phyloP scores from a whole-genome alignment of 106 monocot species.

The Dendrobium chrysotoxum region DNA sequence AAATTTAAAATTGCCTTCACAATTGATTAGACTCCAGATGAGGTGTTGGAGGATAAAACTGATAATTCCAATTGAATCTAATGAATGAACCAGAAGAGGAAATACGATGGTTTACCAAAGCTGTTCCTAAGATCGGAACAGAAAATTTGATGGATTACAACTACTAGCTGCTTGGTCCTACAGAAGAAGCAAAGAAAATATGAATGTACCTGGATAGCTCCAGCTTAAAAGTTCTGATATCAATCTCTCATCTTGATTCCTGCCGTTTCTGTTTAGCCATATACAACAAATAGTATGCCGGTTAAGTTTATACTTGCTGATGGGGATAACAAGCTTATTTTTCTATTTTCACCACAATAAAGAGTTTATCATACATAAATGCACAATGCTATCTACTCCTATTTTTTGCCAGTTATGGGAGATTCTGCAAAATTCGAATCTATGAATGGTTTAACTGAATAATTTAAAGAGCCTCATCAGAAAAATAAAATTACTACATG shows the following conservation, averaged over 20 bases:
- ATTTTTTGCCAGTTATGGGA: background rate
- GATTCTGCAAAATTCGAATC: background rate
- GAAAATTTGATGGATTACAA: background rate
- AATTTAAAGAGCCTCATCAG: background rate
- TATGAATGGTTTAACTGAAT: background rate
- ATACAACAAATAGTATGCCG: background rate
- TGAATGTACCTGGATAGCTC: background rate
- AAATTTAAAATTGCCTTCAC: too few species aligned
- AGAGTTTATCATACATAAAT: background rate
- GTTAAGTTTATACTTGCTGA: background rate
- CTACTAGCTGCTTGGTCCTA: background rate
- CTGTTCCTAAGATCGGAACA: background rate
- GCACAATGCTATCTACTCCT: background rate
- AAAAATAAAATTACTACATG: background rate
- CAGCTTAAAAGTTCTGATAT: background rate
- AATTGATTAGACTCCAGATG: too few species aligned
- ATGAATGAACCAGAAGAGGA: background rate
- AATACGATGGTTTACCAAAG: background rate
- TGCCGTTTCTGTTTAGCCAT: background rate
- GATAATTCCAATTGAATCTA: background rate
- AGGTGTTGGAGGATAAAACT: too few species aligned
- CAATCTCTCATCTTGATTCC: background rate
- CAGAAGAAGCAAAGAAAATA: background rate
- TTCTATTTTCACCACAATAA: background rate
- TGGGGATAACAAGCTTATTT: background rate